Percentiles rank a stretch among this genome's conserved stretches.
These are phyloP conservation scores for Isabelozyma rhagii DNA, from an alignment of 805 yeast genomes.

Conservation along the genomic window DNA sequence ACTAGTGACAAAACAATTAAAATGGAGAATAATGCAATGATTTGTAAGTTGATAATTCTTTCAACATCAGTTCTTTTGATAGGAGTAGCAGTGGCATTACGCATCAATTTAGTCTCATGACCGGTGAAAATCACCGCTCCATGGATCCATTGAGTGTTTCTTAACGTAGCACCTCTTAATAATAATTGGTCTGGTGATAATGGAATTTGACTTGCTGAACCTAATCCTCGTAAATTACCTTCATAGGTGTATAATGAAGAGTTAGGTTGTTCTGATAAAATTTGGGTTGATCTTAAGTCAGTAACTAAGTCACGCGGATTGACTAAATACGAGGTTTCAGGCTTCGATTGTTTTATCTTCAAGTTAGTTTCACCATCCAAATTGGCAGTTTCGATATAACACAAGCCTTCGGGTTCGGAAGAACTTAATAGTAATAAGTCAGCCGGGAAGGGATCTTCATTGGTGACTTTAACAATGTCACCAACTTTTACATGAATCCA, in stretches of 20 bases:
- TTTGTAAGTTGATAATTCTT: conserved; percentile 88
- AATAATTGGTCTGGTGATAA: conserved; percentile 87
- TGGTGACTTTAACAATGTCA: conserved; percentile 77
- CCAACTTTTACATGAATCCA: conserved; percentile 94
- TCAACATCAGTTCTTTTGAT: conserved; percentile 97
- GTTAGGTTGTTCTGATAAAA: conserved; percentile 89
- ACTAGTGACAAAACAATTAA: conserved; percentile 72
- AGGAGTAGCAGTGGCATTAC: conserved; percentile 98
- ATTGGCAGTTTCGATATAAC: conserved; percentile 96
- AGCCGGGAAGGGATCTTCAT: conserved; percentile 93
- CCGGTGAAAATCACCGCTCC: conserved; percentile 96
- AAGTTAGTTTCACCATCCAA: conserved; percentile 97
- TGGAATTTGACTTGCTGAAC: conserved; percentile 53
- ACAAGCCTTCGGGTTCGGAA: conserved; percentile 97
- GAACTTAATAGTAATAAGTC: conserved; percentile 82
- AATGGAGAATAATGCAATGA: conserved; percentile 80
- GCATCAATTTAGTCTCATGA: conserved; percentile 96
- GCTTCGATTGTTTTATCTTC: conserved; percentile 85
- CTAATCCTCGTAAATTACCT: conserved; percentile 70
- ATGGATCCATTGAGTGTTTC: conserved; percentile 93
- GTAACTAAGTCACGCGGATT: conserved; percentile 54
- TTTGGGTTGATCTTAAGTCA: conserved; percentile 31
- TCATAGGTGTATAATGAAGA: conserved; percentile 92
- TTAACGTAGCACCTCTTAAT: conserved; percentile 89
- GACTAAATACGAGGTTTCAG: conserved; percentile 72